These are phyloP conservation scores for Eucalyptus virginea DNA, from an alignment of 345 rosid genomes.

Conservation along the genomic window DNA sequence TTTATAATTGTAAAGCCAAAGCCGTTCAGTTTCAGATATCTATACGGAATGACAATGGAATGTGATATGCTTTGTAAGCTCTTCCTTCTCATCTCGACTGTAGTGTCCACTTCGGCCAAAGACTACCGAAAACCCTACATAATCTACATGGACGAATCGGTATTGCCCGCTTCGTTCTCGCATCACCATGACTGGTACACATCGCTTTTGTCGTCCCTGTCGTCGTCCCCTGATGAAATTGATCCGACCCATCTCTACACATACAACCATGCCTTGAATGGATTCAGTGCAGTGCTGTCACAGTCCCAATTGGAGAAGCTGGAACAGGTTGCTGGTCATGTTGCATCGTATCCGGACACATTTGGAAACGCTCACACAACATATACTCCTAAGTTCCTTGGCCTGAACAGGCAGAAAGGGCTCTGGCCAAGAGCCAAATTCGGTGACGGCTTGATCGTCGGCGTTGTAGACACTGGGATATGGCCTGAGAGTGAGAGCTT, in stretches of 20 bases:
- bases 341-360: too few species aligned
- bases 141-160: neutral
- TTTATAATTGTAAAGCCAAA: fast-evolving
- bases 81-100: neutral
- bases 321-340: too few species aligned
- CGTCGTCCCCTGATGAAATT: too few species aligned
- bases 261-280: too few species aligned
- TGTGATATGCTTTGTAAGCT: too few species aligned
- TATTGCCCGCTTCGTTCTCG: too few species aligned
- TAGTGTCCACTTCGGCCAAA: neutral
- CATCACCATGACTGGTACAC: too few species aligned
- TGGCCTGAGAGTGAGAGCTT: slow-evolving; percentile 46
- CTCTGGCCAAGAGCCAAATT: neutral
- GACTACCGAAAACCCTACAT: slow-evolving; percentile 7
- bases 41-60: neutral
- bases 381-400: neutral
- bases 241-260: too few species aligned
- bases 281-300: too few species aligned
- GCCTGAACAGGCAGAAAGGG: fast-evolving
- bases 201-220: too few species aligned
- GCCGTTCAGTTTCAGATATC: neutral
- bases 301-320: too few species aligned
- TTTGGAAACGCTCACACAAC: neutral
- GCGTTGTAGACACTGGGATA: slow-evolving; percentile 29
- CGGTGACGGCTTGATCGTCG: neutral